Conservation (phyloP, 2,329 filamentous ascomycete genomes). For the Alternaria burnsii region DNA sequence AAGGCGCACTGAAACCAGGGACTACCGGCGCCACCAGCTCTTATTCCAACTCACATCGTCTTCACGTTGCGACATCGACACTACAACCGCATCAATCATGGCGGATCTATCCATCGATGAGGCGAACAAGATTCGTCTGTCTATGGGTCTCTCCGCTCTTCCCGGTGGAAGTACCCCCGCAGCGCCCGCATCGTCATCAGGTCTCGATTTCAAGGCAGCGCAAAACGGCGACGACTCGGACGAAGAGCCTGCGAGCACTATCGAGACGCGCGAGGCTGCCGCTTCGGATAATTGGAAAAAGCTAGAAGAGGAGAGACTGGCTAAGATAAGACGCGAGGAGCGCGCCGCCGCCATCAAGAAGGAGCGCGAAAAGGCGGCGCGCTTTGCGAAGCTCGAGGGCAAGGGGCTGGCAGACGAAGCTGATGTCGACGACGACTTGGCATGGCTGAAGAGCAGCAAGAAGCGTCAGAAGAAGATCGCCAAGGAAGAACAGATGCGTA, state of each 20-base stretch:
- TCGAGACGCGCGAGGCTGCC: constrained; percentile 80
- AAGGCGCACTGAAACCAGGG: background rate
- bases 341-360: constrained; percentile 85
- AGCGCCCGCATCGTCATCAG: constrained; percentile 58
- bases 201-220: constrained; percentile 64
- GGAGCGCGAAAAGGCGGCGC: constrained; percentile 83
- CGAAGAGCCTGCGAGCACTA: constrained; percentile 79
- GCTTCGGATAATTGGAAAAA: constrained; percentile 79
- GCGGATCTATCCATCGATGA: constrained; percentile 73
- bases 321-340: constrained; percentile 80
- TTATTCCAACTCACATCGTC: background rate
- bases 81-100: constrained; percentile 28
- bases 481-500: constrained; percentile 72
- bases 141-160: constrained; percentile 88
- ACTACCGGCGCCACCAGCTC: background rate
- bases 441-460: constrained; percentile 89
- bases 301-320: constrained; percentile 71
- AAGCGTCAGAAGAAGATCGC: constrained; percentile 93
- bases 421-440: constrained; percentile 75
- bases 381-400: constrained; percentile 78
- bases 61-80: constrained; percentile 1
- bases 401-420: constrained; percentile 83
- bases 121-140: constrained; percentile 88
- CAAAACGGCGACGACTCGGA: constrained; percentile 63
- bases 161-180: constrained; percentile 72